These are phyloP conservation scores for Angomonas deanei DNA, from an alignment of 208 protist species.

Conservation along the genomic window DNA sequence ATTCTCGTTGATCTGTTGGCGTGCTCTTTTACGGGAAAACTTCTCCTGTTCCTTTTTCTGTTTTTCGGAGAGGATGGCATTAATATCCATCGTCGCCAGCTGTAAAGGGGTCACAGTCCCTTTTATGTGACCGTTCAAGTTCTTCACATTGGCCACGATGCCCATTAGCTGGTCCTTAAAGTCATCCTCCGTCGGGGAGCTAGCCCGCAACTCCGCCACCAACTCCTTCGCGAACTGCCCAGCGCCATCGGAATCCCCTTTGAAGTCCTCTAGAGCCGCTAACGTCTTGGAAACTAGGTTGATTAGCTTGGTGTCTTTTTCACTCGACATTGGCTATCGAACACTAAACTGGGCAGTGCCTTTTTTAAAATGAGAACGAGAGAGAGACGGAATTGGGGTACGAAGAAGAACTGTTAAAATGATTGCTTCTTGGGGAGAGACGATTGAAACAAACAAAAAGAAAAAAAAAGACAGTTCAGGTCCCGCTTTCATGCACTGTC, in stretches of 20 bases:
- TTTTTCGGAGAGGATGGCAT: slow-evolving; percentile 59
- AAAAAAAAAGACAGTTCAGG: not conserved
- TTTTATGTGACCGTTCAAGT: slow-evolving; percentile 59
- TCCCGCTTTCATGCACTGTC: too few species aligned
- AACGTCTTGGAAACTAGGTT: slow-evolving; percentile 35
- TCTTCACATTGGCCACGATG: slow-evolving; percentile 67
- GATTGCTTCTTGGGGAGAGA: not conserved
- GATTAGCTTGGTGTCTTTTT: slow-evolving; percentile 11
- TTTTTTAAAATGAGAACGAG: not conserved
- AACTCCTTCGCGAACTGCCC: slow-evolving; percentile 38
- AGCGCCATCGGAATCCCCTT: slow-evolving; percentile 16
- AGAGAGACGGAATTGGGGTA: not conserved
- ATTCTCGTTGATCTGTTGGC: slow-evolving; percentile 72
- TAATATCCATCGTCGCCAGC: slow-evolving; percentile 65
- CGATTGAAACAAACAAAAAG: not conserved
- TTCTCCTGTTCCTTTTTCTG: slow-evolving; percentile 41
- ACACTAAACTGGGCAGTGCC: not conserved
- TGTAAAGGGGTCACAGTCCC: slow-evolving; percentile 22
- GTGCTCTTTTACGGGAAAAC: slow-evolving; percentile 62
- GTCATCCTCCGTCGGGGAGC: slow-evolving; percentile 24
- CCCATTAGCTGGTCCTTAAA: slow-evolving; percentile 72
- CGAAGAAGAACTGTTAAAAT: not conserved
- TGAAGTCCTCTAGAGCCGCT: slow-evolving; percentile 52
- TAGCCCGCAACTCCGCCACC: slow-evolving; percentile 27
- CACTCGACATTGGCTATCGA: not conserved